Evolutionary conservation across 305 asterid genomes (phyloP).

Genomic region (Solanum hybrid): DNA sequence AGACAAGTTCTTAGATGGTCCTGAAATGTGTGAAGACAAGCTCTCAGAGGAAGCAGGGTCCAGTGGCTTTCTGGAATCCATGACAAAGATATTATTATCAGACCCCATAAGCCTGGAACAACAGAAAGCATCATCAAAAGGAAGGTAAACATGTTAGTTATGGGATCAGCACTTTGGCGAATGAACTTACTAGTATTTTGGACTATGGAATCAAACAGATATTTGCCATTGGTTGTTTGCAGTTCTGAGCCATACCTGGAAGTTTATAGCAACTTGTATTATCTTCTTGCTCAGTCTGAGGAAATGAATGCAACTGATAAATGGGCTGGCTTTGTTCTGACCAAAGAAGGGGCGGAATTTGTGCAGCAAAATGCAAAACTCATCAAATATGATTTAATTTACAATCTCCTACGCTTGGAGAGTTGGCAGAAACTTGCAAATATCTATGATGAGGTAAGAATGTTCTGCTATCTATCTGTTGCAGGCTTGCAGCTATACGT

Average conservation of each 20-base stretch:
- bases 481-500: constrained; percentile 8
- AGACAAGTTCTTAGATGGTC: constrained; percentile 86
- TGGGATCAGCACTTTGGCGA: not conserved
- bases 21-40: constrained; percentile 80
- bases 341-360: constrained; percentile 96
- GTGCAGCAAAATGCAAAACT: constrained; percentile 79
- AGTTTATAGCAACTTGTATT: constrained; percentile 81
- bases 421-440: constrained; percentile 99
- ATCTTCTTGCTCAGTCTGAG: constrained; percentile 86
- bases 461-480: constrained; percentile 16
- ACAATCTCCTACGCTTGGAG: constrained; percentile 84
- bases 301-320: constrained; percentile 95
- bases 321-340: constrained; percentile 98
- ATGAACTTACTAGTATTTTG: constrained; percentile 12
- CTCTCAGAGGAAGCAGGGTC: constrained; percentile 85
- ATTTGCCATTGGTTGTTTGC: constrained; percentile 29
- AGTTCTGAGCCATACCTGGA: constrained; percentile 82
- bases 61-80: constrained; percentile 62
- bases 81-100: constrained; percentile 48
- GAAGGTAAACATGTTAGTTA: constrained; percentile 35
- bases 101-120: constrained; percentile 46
- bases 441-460: constrained; percentile 83
- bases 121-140: constrained; percentile 38
- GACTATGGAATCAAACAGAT: constrained; percentile 6
- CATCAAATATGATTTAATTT: constrained; percentile 88